A percentile compares a stretch with the other conserved stretches of the same genome.
These are phyloP conservation scores for Cenchrus americanus DNA, from an alignment of 176 grass and related monocot species.

Conservation along the genomic window DNA sequence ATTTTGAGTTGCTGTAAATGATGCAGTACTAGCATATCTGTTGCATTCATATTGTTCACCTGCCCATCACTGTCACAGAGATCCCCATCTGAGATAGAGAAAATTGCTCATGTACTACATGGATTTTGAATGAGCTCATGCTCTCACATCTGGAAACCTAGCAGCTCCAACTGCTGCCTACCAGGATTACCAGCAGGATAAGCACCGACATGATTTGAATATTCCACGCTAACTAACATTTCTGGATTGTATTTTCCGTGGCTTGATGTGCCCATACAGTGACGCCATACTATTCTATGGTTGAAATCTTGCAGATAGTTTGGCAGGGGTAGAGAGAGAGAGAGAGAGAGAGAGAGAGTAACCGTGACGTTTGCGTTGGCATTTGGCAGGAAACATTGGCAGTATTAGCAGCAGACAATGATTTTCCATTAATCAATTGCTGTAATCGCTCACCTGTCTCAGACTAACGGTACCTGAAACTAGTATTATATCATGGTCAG, in stretches of 20 bases:
- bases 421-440: slow-evolving; percentile 40
- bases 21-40: slow-evolving; percentile 27
- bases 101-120: neutral
- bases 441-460: slow-evolving; percentile 18
- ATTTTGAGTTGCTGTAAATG: slow-evolving; percentile 28
- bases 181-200: slow-evolving; percentile 17
- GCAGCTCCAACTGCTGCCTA: slow-evolving; percentile 39
- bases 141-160: slow-evolving; percentile 34
- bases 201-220: slow-evolving; percentile 34
- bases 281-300: slow-evolving; percentile 21
- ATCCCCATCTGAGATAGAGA: slow-evolving; percentile 25
- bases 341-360: neutral
- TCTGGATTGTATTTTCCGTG: neutral
- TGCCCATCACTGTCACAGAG: slow-evolving; percentile 36
- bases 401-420: slow-evolving; percentile 32
- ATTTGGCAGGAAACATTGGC: slow-evolving; percentile 54
- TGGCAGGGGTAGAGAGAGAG: slow-evolving; percentile 10
- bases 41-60: slow-evolving; percentile 37
- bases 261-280: slow-evolving; percentile 25
- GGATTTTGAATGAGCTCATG: slow-evolving; percentile 36
- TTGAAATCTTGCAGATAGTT: slow-evolving; percentile 43
- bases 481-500: neutral
- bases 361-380: slow-evolving; percentile 51
- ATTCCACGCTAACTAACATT: neutral
- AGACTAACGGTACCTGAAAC: slow-evolving; percentile 40